phyloP scores from a whole-genome alignment of 768 basidiomycete genomes.

The Suillus variegatus region DNA sequence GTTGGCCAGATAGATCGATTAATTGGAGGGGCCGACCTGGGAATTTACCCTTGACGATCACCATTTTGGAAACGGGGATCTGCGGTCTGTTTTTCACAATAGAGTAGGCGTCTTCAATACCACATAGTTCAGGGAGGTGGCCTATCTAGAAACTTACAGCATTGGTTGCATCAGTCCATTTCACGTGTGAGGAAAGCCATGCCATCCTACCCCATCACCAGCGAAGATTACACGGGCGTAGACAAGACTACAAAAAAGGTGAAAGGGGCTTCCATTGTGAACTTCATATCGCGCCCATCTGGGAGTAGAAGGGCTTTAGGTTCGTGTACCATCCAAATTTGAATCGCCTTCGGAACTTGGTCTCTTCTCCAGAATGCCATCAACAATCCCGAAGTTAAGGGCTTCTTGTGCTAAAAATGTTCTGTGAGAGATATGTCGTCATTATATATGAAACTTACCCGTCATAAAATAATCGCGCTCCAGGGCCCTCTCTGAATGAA shows the following conservation, averaged over 20 bases:
- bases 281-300: conserved; percentile 3
- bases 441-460: conserved; percentile 40
- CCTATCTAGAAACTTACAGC: conserved; percentile 1
- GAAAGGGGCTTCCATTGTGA: conserved; percentile 6
- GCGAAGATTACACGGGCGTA: conserved; percentile 8
- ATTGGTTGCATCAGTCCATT: background rate
- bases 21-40: conserved; percentile 3
- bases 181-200: conserved; percentile 1
- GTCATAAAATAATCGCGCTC: conserved; percentile 98
- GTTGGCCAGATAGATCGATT: conserved; percentile 2
- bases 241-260: conserved; percentile 2
- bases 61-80: conserved; percentile 10
- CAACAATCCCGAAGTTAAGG: conserved; percentile 88
- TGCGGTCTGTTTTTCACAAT: background rate
- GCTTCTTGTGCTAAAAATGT: conserved; percentile 75
- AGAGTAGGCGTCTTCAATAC: background rate
- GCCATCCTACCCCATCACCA: conserved; percentile 3
- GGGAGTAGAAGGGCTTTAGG: conserved; percentile 9
- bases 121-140: conserved; percentile 2
- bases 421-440: conserved; percentile 21
- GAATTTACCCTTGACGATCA: conserved; percentile 8
- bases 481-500: conserved; percentile 71
- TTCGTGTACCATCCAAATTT: conserved; percentile 9
- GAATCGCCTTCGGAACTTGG: conserved; percentile 50
- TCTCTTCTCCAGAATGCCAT: conserved; percentile 84